Percentiles rank a stretch among this genome's conserved stretches.
phyloP scores from a whole-genome alignment of 768 basidiomycete genomes.

The Peribolospora kevripleyi region DNA sequence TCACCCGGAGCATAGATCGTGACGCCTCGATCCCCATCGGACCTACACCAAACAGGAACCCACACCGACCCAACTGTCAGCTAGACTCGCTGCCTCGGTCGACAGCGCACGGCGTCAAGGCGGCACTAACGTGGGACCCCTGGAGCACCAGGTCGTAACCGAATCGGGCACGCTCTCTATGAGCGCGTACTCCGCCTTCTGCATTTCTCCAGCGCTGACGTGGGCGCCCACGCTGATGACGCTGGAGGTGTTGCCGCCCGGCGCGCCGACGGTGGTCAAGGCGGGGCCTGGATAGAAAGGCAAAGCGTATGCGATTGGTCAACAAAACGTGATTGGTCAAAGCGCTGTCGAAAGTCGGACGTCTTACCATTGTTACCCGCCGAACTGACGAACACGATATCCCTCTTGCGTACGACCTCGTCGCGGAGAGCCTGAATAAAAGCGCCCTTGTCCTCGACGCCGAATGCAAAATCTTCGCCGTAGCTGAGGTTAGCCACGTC shows the following conservation, averaged over 20 bases:
- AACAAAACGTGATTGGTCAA: neutral
- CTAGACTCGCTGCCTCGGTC: no score
- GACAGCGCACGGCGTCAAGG: no score
- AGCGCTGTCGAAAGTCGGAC: neutral
- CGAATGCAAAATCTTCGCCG: slow-evolving; percentile 4
- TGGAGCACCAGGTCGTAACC: neutral
- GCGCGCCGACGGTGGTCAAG: slow-evolving; percentile 5
- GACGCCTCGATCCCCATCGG: slow-evolving; percentile 1
- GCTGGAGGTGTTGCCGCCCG: slow-evolving; percentile 1
- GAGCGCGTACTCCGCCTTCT: slow-evolving; percentile 4
- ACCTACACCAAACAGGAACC: neutral
- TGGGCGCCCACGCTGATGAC: slow-evolving; percentile 3
- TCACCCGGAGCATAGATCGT: slow-evolving; percentile 2
- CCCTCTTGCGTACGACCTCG: slow-evolving; percentile 7
- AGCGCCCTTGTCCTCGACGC: neutral
- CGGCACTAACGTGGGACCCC: no score
- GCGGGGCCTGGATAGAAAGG: slow-evolving; percentile 3
- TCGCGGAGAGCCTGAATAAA: slow-evolving; percentile 2
- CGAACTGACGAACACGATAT: slow-evolving; percentile 4
- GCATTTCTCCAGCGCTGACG: neutral
- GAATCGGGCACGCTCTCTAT: slow-evolving; percentile 5
- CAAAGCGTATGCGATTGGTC: neutral
- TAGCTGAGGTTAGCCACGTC: slow-evolving; percentile 7
- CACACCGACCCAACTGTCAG: no score
- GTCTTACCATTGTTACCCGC: slow-evolving; percentile 1